Conservation (phyloP, 805 yeast species). For the Schizosaccharomyces japonicus region DNA sequence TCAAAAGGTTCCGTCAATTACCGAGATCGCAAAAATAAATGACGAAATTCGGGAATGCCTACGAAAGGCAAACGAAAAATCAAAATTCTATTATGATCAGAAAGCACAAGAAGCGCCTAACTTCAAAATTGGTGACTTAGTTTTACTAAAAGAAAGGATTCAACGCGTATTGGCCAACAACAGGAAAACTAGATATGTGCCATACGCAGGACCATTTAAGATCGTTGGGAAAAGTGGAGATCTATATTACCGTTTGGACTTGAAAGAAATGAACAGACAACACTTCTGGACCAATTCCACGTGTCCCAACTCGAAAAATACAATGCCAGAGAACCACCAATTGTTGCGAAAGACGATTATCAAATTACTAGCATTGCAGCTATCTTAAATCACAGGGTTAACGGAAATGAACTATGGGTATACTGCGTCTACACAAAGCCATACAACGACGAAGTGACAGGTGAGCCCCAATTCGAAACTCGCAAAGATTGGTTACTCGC, state of each 20-base stretch:
- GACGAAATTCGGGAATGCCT: not conserved
- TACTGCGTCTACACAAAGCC: no score
- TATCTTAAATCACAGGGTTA: no score
- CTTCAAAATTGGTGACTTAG: not conserved
- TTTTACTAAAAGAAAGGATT: not conserved
- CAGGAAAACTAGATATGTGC: not conserved
- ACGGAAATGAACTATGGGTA: no score
- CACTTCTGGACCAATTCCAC: not conserved
- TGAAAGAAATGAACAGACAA: not conserved
- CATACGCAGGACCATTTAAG: not conserved
- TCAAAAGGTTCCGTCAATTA: not conserved
- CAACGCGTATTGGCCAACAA: no score
- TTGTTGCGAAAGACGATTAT: no score
- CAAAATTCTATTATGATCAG: not conserved
- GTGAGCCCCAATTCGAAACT: no score
- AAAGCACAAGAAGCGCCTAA: not conserved
- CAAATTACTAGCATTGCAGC: no score
- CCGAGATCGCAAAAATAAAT: not conserved
- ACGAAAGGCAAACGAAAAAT: not conserved
- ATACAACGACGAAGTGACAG: no score
- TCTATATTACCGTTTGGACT: not conserved
- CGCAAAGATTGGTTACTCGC: no score
- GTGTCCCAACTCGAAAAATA: not conserved
- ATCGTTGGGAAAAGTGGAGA: not conserved
- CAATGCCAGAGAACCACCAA: no score